A percentile compares a stretch with the other conserved stretches of the same genome.
phyloP scores from a whole-genome alignment of 495 filamentous ascomycete genomes.

The Parachaetomium inaequale region DNA sequence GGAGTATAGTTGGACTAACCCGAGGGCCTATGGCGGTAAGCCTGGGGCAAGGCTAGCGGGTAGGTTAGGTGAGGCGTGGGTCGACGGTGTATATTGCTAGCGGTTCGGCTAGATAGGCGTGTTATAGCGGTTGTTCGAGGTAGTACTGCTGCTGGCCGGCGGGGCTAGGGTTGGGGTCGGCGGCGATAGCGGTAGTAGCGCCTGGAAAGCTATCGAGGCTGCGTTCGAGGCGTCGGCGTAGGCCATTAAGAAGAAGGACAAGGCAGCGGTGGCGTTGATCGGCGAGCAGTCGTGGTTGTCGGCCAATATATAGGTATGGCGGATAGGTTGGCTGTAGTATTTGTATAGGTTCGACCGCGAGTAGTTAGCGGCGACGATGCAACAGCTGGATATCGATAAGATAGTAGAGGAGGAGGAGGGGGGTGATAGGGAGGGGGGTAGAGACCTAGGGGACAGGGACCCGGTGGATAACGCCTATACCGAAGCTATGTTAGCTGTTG shows the following conservation, averaged over 20 bases:
- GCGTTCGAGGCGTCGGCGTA: neutral
- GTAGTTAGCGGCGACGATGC: neutral
- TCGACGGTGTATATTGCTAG: neutral
- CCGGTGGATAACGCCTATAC: neutral
- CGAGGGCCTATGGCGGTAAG: neutral
- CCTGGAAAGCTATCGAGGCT: neutral
- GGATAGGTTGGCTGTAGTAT: neutral
- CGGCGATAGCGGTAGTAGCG: no score
- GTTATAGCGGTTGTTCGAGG: constrained; percentile 1
- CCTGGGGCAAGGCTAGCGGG: neutral
- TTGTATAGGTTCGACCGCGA: neutral
- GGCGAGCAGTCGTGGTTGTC: neutral
- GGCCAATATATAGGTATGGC: neutral
- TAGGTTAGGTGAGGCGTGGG: neutral
- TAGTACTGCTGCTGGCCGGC: neutral
- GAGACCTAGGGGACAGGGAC: no score
- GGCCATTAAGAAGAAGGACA: neutral
- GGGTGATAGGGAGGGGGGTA: neutral
- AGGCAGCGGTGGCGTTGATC: neutral
- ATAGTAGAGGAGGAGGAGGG: neutral
- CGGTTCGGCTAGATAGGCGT: neutral
- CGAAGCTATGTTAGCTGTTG: neutral
- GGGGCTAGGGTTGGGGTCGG: no score
- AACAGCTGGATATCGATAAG: neutral
- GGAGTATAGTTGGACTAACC: neutral